Percentiles rank a stretch among this genome's conserved stretches.
These are phyloP conservation scores for Diaporthe eres DNA, from an alignment of 2,329 filamentous ascomycete species.

Conservation along the genomic window DNA sequence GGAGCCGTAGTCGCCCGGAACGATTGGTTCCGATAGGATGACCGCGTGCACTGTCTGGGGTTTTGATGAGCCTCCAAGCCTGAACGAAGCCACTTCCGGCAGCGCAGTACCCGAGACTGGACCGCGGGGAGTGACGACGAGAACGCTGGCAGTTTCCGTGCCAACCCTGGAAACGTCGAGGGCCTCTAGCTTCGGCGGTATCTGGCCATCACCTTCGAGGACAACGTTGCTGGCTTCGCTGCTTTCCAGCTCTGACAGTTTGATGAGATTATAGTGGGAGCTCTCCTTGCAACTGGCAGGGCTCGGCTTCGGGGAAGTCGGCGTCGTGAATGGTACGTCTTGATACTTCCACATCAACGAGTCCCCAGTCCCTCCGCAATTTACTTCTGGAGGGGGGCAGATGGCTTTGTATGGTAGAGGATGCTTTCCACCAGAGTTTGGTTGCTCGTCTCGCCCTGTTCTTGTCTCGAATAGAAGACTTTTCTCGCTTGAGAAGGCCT, in stretches of 20 bases:
- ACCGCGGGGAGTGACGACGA: not conserved
- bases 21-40: not conserved
- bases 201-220: not conserved
- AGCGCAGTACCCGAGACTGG: not conserved
- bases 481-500: not conserved
- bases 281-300: not conserved
- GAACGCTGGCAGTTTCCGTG: not conserved
- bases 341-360: not conserved
- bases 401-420: not conserved
- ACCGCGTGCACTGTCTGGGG: not conserved
- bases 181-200: not conserved
- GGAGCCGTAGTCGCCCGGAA: not conserved
- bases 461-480: not conserved
- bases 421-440: not conserved
- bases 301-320: not conserved
- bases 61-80: not conserved
- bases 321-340: not conserved
- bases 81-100: not conserved
- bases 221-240: not conserved
- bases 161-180: not conserved
- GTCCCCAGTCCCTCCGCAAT: accelerated
- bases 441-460: not conserved
- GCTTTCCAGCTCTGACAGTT: not conserved
- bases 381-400: not conserved
- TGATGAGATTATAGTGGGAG: not conserved